phyloP scores from a whole-genome alignment of 371 early-diverging fungal genomes.

The Gilbertella persicaria region DNA sequence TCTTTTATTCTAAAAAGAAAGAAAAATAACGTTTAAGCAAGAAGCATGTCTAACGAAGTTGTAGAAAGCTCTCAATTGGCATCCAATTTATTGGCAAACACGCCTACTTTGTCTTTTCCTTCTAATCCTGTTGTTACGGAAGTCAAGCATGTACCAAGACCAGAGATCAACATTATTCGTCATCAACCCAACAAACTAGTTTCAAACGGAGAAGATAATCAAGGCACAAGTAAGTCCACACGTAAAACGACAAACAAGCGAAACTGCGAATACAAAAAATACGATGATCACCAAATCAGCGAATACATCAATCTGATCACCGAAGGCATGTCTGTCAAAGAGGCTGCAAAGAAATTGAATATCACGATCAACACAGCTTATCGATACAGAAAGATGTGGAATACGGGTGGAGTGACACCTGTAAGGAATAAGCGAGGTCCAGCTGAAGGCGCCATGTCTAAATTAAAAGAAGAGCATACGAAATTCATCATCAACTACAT shows the following conservation, averaged over 20 bases:
- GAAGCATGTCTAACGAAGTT: too few relatives aligned
- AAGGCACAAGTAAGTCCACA: not conserved
- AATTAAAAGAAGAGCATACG: not conserved
- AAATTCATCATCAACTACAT: constrained; percentile 5
- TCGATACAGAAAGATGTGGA: constrained; percentile 10
- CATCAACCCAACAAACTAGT: not conserved
- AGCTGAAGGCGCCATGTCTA: constrained; percentile 2
- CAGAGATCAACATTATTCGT: not conserved
- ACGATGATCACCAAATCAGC: not conserved
- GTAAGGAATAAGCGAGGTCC: constrained; percentile 11
- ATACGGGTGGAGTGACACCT: not conserved
- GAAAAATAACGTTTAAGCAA: not conserved
- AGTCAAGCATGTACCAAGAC: too few relatives aligned
- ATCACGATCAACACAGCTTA: constrained; percentile 13
- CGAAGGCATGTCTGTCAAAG: constrained; percentile 9
- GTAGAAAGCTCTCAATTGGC: not conserved
- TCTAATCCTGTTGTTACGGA: too few relatives aligned
- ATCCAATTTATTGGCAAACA: not conserved
- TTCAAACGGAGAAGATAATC: not conserved
- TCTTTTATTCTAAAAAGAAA: not conserved
- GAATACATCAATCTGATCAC: constrained; percentile 1
- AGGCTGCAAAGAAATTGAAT: not conserved
- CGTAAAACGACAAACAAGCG: not conserved
- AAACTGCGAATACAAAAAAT: constrained; percentile 2
- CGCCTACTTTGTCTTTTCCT: not conserved